Conservation (phyloP, 2,329 filamentous ascomycete species). For the Fusarium dlaminii region DNA sequence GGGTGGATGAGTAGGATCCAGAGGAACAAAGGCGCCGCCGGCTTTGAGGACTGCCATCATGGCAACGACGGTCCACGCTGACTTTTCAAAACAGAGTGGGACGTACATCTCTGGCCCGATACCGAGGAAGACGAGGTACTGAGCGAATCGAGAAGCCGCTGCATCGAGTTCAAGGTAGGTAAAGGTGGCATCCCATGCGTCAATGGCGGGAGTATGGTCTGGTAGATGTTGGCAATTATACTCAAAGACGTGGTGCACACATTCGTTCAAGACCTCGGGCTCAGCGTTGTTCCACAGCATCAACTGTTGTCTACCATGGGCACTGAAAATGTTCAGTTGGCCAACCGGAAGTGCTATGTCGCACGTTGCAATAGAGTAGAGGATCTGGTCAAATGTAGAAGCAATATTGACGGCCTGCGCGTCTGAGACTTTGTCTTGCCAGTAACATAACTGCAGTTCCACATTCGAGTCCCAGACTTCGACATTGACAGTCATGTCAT, state of each 20-base stretch:
- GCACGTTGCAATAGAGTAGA: slow-evolving; percentile 3
- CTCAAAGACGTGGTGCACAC: slow-evolving; percentile 55
- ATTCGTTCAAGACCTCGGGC: slow-evolving; percentile 27
- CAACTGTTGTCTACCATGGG: slow-evolving; percentile 20
- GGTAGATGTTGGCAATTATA: slow-evolving; percentile 47
- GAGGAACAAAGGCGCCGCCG: slow-evolving; percentile 44
- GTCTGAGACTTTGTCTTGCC: slow-evolving; percentile 34
- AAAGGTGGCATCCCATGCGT: slow-evolving; percentile 57
- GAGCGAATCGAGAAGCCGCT: slow-evolving; percentile 42
- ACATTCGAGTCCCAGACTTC: slow-evolving; percentile 34
- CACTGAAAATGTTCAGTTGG: slow-evolving; percentile 33
- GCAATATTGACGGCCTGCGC: slow-evolving; percentile 33
- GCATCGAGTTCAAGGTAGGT: slow-evolving; percentile 46
- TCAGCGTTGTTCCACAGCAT: slow-evolving; percentile 40
- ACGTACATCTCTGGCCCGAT: slow-evolving; percentile 41
- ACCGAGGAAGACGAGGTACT: slow-evolving; percentile 48
- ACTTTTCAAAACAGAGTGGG: slow-evolving; percentile 52
- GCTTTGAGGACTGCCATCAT: slow-evolving; percentile 50
- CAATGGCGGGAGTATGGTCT: slow-evolving; percentile 46
- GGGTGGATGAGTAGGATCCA: slow-evolving; percentile 52
- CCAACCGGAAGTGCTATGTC: not conserved
- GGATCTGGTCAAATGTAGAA: slow-evolving; percentile 25
- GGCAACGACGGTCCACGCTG: slow-evolving; percentile 46
- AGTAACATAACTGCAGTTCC: slow-evolving; percentile 37
- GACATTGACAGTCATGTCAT: slow-evolving; percentile 34